These are phyloP conservation scores for Diaporthe caulivora DNA, from an alignment of 2,329 filamentous ascomycete genomes.

Conservation along the genomic window DNA sequence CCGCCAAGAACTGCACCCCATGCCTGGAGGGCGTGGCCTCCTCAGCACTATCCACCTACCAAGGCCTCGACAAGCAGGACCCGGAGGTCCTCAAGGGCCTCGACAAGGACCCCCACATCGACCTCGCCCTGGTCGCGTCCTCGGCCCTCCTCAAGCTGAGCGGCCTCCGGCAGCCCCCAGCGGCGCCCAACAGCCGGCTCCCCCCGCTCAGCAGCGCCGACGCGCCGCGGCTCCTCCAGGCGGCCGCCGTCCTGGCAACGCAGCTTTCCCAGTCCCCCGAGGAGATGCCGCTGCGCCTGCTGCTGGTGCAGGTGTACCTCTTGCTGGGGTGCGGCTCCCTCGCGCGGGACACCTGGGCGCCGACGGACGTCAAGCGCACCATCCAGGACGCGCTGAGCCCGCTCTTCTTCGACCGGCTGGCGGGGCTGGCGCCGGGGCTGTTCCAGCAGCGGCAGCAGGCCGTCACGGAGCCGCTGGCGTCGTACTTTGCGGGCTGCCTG, in stretches of 20 bases:
- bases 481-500: constrained; percentile 61
- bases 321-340: constrained; percentile 62
- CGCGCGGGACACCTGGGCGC: constrained; percentile 62
- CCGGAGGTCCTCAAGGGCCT: constrained; percentile 41
- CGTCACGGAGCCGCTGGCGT: constrained; percentile 56
- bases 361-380: constrained; percentile 67
- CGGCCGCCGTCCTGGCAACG: constrained; percentile 62
- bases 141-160: constrained; percentile 48
- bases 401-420: constrained; percentile 67
- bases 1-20: constrained; percentile 37
- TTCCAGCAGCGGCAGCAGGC: constrained; percentile 50
- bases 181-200: constrained; percentile 28
- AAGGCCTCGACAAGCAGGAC: constrained; percentile 42
- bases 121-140: constrained; percentile 49
- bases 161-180: constrained; percentile 41
- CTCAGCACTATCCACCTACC: constrained; percentile 43
- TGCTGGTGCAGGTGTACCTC: constrained; percentile 65
- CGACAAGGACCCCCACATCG: constrained; percentile 50
- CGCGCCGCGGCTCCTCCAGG: constrained; percentile 57
- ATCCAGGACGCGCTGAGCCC: constrained; percentile 69
- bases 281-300: constrained; percentile 60
- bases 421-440: constrained; percentile 61
- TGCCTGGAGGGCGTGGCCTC: constrained; percentile 43
- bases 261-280: constrained; percentile 60
- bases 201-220: constrained; percentile 44